phyloP scores from a whole-genome alignment of 2,329 filamentous ascomycete species.

The Botrytis elliptica region DNA sequence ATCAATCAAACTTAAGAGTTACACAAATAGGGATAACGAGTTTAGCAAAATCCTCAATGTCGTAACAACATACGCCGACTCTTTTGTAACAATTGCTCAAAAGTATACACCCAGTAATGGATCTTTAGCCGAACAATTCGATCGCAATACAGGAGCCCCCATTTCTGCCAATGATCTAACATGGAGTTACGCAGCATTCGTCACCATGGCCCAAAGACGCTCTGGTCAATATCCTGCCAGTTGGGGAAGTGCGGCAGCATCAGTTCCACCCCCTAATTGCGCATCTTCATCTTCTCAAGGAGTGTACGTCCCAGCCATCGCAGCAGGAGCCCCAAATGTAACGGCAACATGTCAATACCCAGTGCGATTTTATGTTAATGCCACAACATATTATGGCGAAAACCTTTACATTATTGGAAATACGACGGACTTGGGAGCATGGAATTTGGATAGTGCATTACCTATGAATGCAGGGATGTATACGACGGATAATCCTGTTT shows the following conservation, averaged over 20 bases:
- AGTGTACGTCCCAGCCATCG: constrained; percentile 48
- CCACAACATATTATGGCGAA: constrained; percentile 48
- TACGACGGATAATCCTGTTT: constrained; percentile 45
- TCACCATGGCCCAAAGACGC: constrained; percentile 59
- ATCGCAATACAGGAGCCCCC: constrained; percentile 51
- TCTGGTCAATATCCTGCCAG: constrained; percentile 52
- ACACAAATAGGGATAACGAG: constrained; percentile 57
- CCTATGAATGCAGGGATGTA: constrained; percentile 45
- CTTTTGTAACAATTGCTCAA: constrained; percentile 49
- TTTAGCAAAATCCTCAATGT: constrained; percentile 47
- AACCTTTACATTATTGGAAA: constrained; percentile 48
- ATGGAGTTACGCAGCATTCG: constrained; percentile 70
- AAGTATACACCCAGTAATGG: constrained; percentile 57
- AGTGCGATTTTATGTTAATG: constrained; percentile 48
- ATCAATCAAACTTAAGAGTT: constrained; percentile 60
- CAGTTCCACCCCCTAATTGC: constrained; percentile 51
- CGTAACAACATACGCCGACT: constrained; percentile 62
- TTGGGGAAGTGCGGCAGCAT: constrained; percentile 51
- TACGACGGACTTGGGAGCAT: constrained; percentile 45
- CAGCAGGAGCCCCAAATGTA: constrained; percentile 45
- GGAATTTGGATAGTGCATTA: constrained; percentile 41
- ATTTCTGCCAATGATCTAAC: constrained; percentile 67
- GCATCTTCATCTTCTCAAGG: constrained; percentile 47
- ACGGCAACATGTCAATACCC: constrained; percentile 36
- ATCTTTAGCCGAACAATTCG: constrained; percentile 65